Conservation (phyloP, 148 eudicot genomes). For the Talinum fruticosum region DNA sequence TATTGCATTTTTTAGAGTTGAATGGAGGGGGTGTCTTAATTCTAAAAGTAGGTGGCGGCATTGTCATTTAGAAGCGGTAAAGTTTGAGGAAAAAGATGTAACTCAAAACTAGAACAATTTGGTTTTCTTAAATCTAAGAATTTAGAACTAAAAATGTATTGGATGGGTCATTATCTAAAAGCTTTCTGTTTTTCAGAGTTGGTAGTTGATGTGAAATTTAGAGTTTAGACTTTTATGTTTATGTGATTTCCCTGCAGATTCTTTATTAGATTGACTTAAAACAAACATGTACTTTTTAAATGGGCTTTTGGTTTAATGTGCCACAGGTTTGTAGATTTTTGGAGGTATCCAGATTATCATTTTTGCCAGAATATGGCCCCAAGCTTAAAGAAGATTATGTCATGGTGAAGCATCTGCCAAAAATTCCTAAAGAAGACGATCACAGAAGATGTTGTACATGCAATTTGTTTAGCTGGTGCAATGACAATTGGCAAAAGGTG, state of each 20-base stretch:
- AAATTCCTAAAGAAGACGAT: slow-evolving; percentile 58
- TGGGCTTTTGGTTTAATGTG: slow-evolving; percentile 11
- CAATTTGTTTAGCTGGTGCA: slow-evolving; percentile 75
- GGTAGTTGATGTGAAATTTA: not conserved
- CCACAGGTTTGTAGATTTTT: slow-evolving; percentile 89
- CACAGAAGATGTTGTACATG: slow-evolving; percentile 67
- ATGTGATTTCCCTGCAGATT: not conserved
- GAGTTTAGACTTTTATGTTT: not conserved
- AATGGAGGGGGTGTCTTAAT: not conserved
- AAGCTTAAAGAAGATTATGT: slow-evolving; percentile 91
- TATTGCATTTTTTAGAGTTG: not conserved
- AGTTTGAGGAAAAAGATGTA: too few relatives aligned
- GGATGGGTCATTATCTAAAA: not conserved
- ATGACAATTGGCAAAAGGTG: slow-evolving; percentile 99
- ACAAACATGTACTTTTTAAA: slow-evolving; percentile 15
- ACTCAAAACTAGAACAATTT: too few relatives aligned
- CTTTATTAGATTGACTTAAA: not conserved
- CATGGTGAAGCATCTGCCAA: slow-evolving; percentile 90
- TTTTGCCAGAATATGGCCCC: slow-evolving; percentile 95
- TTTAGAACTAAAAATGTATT: not conserved
- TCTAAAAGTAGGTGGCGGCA: not conserved
- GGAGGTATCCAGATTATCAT: slow-evolving; percentile 91
- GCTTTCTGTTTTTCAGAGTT: not conserved
- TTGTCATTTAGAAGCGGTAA: not conserved
- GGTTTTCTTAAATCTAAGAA: too few relatives aligned